These are phyloP conservation scores for Oryza punctata DNA, from an alignment of 176 grass and related monocot genomes.

Conservation along the genomic window DNA sequence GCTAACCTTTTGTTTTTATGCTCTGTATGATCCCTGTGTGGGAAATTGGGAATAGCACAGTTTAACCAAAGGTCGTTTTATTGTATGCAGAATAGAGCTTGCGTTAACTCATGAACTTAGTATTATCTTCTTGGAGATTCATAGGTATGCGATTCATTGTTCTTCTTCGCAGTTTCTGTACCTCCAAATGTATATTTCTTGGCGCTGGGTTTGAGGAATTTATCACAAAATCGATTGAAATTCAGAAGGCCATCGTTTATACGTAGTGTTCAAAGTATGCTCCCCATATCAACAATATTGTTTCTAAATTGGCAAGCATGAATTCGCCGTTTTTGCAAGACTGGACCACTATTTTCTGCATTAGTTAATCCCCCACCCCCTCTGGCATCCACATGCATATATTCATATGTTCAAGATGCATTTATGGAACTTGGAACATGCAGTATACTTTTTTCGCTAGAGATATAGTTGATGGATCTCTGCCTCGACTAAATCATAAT, in stretches of 20 bases:
- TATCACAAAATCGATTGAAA: neutral
- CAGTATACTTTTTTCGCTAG: neutral
- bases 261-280: neutral
- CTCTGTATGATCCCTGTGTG: neutral
- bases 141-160: neutral
- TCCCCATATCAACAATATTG: neutral
- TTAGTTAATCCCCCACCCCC: neutral
- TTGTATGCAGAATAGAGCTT: slow-evolving; percentile 47
- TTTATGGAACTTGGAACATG: neutral
- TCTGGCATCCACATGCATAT: neutral
- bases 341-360: neutral
- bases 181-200: neutral
- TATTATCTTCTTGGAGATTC: neutral
- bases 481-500: neutral
- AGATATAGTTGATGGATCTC: neutral
- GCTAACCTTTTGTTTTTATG: neutral
- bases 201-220: neutral
- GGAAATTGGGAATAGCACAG: slow-evolving; percentile 10
- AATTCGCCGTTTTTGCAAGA: neutral
- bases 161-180: neutral
- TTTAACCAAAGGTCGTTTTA: slow-evolving; percentile 35
- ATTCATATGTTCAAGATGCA: neutral
- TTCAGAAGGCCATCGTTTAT: neutral
- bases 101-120: neutral
- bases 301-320: neutral